phyloP scores from a whole-genome alignment of 2,329 filamentous ascomycete species.

The Phaeosphaeriaceae sp. region DNA sequence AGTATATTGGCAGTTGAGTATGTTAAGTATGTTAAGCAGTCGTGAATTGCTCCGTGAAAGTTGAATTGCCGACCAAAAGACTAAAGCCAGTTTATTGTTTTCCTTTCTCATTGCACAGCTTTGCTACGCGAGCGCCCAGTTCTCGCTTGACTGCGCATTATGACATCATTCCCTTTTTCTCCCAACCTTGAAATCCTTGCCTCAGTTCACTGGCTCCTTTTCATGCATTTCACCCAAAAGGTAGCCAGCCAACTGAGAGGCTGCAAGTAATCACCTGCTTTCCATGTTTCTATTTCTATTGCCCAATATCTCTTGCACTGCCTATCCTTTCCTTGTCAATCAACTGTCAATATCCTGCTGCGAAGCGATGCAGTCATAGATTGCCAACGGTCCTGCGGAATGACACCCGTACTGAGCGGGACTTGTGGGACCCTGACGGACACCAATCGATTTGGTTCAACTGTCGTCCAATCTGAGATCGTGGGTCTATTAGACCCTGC shows the following conservation, averaged over 20 bases:
- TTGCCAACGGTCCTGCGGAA: conserved; percentile 27
- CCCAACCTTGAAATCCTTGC: no score
- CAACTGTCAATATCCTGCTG: conserved; percentile 17
- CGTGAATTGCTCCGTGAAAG: no score
- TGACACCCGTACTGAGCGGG: conserved; percentile 11
- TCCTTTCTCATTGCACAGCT: conserved; percentile 3
- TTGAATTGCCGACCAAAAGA: no score
- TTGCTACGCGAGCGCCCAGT: conserved; percentile 11
- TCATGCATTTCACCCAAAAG: no score
- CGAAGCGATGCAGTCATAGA: conserved; percentile 26
- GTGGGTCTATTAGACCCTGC: conserved; percentile 34
- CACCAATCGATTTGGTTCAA: conserved; percentile 21
- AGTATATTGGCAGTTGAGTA: no score
- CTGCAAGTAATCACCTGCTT: conserved; percentile 18
- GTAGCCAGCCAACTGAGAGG: no score
- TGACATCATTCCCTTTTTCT: conserved; percentile 29
- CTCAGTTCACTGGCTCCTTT: no score
- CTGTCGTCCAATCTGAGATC: conserved; percentile 22
- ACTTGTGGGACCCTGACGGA: conserved; percentile 13
- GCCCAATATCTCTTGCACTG: conserved; percentile 12
- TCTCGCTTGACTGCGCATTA: conserved; percentile 18
- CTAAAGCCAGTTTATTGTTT: no score
- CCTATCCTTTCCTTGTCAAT: conserved; percentile 19
- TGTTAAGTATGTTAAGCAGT: no score
- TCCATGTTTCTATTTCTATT: conserved; percentile 25